Percentiles rank a stretch among this genome's conserved stretches.
Conservation (phyloP, 1,284 basidiomycete genomes). For the Crucibulum cyathiforme region DNA sequence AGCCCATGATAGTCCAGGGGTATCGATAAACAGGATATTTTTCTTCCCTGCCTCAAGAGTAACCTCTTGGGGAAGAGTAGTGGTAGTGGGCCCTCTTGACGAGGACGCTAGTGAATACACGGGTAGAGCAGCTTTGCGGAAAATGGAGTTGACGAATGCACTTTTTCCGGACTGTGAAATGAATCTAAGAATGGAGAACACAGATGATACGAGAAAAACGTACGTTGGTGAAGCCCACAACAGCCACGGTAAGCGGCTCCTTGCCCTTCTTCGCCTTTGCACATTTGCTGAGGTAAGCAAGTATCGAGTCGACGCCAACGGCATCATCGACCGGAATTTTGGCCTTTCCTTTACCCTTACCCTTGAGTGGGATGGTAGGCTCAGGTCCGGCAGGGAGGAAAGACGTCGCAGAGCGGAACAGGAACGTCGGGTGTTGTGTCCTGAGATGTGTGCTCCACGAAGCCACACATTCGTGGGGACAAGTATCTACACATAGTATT, state of each 20-base stretch:
- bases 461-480: constrained; percentile 81
- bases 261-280: constrained; percentile 52
- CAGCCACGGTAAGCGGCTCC: constrained; percentile 65
- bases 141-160: constrained; percentile 79
- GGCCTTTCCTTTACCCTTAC: constrained; percentile 53
- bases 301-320: constrained; percentile 58
- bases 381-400: constrained; percentile 56
- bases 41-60: constrained; percentile 50
- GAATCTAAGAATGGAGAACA: constrained; percentile 9
- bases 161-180: constrained; percentile 76
- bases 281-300: constrained; percentile 51
- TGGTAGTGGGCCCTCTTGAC: constrained; percentile 71
- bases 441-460: constrained; percentile 81
- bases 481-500: constrained; percentile 63
- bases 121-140: constrained; percentile 56
- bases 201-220: constrained; percentile 27
- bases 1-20: constrained; percentile 78
- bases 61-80: constrained; percentile 71
- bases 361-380: constrained; percentile 12
- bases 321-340: constrained; percentile 60
- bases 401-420: constrained; percentile 82
- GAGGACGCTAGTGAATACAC: constrained; percentile 68
- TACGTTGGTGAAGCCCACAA: constrained; percentile 81
- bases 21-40: constrained; percentile 76
- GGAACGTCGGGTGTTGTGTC: constrained; percentile 71